These are phyloP conservation scores for Tylopilus plumbeoviolaceoides DNA, from an alignment of 768 basidiomycete species.

Conservation along the genomic window DNA sequence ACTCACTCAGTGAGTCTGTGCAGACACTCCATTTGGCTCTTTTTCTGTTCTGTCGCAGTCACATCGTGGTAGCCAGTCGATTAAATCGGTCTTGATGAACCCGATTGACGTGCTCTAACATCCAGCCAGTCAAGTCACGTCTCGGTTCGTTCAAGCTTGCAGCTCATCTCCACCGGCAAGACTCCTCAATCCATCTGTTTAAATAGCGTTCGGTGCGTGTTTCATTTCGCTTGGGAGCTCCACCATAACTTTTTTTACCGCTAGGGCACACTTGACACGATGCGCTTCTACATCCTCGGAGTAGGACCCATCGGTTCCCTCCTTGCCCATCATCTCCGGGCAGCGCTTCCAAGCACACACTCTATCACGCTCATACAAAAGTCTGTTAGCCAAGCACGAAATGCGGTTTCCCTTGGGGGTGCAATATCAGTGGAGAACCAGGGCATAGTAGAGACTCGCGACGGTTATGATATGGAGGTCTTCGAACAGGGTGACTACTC, in stretches of 20 bases:
- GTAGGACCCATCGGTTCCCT: conserved; percentile 82
- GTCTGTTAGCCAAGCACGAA: conserved; percentile 36
- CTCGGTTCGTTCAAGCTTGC: neutral
- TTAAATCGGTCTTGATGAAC: too few species aligned
- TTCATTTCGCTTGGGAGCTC: neutral
- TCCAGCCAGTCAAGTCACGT: too few species aligned
- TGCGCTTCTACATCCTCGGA: conserved; percentile 77
- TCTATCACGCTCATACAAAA: conserved; percentile 71
- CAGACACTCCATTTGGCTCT: too few species aligned
- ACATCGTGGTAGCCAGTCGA: too few species aligned
- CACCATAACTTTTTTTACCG: neutral
- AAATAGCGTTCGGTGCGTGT: neutral
- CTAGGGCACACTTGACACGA: conserved; percentile 1
- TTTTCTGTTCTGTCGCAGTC: too few species aligned
- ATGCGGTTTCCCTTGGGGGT: conserved; percentile 31
- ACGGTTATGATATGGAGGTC: conserved; percentile 49
- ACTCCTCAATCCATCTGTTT: neutral
- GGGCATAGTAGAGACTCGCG: conserved; percentile 40
- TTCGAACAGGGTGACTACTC: conserved; percentile 32
- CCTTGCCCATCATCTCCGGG: conserved; percentile 74
- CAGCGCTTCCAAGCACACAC: conserved; percentile 45
- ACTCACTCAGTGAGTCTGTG: too few species aligned
- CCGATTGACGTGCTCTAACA: too few species aligned
- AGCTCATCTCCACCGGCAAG: neutral
- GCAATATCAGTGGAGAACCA: conserved; percentile 46